These are phyloP conservation scores for Epichloe amarillans DNA, from an alignment of 2,329 filamentous ascomycete genomes.

Conservation along the genomic window DNA sequence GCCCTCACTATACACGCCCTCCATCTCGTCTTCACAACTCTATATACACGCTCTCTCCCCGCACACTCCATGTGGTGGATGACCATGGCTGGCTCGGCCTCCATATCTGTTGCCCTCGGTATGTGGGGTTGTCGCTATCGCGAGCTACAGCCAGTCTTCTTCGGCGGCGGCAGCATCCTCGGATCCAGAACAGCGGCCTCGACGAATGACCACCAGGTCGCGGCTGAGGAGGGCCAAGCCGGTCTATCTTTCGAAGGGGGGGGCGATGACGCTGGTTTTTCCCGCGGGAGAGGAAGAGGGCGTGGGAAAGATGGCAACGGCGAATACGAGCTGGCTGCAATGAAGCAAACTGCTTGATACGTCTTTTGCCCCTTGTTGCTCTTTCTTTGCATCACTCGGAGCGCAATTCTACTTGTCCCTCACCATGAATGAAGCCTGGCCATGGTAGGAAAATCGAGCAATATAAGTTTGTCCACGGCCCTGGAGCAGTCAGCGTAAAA, in stretches of 20 bases:
- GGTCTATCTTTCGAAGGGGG: slow-evolving; percentile 27
- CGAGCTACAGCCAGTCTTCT: slow-evolving; percentile 78
- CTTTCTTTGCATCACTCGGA: background rate
- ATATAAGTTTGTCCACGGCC: too few relatives aligned
- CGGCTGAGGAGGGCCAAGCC: slow-evolving; percentile 11
- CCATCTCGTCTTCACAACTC: slow-evolving; percentile 61
- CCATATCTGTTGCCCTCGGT: slow-evolving; percentile 44
- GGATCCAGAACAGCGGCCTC: slow-evolving; percentile 8
- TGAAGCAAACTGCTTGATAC: slow-evolving; percentile 21
- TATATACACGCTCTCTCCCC: slow-evolving; percentile 69
- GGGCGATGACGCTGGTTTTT: slow-evolving; percentile 1
- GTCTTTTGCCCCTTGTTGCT: background rate
- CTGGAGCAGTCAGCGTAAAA: too few relatives aligned
- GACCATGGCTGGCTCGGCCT: slow-evolving; percentile 35
- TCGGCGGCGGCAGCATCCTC: slow-evolving; percentile 42
- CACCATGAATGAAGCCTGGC: too few relatives aligned
- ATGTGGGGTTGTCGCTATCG: slow-evolving; percentile 88
- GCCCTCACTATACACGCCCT: slow-evolving; percentile 77
- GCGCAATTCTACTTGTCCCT: background rate
- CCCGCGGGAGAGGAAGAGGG: slow-evolving; percentile 20
- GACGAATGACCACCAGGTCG: slow-evolving; percentile 12
- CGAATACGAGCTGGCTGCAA: slow-evolving; percentile 53
- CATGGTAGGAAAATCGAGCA: too few relatives aligned
- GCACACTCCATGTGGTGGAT: slow-evolving; percentile 79
- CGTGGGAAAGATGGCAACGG: slow-evolving; percentile 40